These are phyloP conservation scores for Aphanocladium album DNA, from an alignment of 2,329 filamentous ascomycete genomes.

Conservation along the genomic window DNA sequence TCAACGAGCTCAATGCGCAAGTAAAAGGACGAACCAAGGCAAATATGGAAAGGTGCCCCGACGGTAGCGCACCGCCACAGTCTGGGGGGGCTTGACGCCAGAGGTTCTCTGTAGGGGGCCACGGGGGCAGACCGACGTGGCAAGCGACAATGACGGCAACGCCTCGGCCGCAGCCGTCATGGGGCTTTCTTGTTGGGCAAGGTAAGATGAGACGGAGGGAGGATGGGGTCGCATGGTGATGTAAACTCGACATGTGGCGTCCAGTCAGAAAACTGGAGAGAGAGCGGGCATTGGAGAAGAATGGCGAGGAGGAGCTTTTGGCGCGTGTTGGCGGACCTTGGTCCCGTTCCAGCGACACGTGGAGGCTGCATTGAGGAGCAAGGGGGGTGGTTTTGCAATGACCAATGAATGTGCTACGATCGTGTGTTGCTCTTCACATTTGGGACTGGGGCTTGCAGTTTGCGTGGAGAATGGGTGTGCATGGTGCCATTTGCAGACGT, in stretches of 20 bases:
- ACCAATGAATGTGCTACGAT: background rate
- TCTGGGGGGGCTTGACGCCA: background rate
- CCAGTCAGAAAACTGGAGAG: background rate
- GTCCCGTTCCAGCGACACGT: background rate
- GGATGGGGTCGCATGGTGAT: background rate
- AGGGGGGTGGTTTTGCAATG: background rate
- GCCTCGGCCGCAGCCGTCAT: background rate
- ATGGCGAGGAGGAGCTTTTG: background rate
- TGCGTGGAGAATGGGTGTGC: background rate
- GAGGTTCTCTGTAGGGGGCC: background rate
- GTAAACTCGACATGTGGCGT: background rate
- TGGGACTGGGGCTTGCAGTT: too few relatives aligned
- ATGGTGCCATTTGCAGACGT: background rate
- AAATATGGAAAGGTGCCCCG: background rate
- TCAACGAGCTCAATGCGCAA: background rate
- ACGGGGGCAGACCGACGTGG: background rate
- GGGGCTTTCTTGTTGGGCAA: background rate
- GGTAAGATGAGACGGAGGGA: background rate
- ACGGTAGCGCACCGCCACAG: background rate
- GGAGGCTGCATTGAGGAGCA: background rate
- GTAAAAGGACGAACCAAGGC: background rate
- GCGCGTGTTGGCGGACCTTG: background rate
- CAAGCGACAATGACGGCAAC: background rate
- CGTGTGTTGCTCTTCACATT: background rate
- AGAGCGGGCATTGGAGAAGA: background rate